Base-by-base conservation (phyloP, 148 eudicot genomes). In the Selenicereus undatus region DNA sequence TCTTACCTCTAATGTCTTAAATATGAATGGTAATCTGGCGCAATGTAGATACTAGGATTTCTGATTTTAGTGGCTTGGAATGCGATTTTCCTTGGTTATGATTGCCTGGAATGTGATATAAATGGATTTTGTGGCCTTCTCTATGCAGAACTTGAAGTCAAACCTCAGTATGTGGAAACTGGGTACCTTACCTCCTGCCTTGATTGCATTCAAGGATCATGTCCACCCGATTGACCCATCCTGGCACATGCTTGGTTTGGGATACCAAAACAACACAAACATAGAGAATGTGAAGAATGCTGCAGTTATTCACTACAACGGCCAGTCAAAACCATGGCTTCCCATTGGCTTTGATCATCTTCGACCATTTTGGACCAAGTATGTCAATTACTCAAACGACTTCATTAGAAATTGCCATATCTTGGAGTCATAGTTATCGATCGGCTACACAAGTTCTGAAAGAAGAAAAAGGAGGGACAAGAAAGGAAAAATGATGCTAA, bases 271-370 rank as follows among this genome's bases (percentile, higher is more conserved):
- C 78, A 90, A 92, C 27, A 92, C 96, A 80, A 89, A 86, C 48
- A 87, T 92, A 56, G 96, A 97, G 73, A 84, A 79, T 70, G 87
- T 97, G 79, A 93, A 90, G 81, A 92, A 83, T 78, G 99, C 99
- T 35, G 99, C 99, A 12, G 99, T 97, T 64, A 94, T 97, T 80
- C 99, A 97, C 87, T 97, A 97, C 88, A 97, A 97, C 32, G 99
- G 99, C 78, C 99, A 97, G 80, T 87, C 97, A 78, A 97, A 97
- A 83, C 99, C 99, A n/a, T 97, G 99, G 99, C 86, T 97, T 29
- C 92, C 97, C 78, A 97, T 97, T 66, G 99, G 98, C 65, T 97
- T 97, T 78, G 96, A 92, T 81, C 99, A 97, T 92, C 94, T 97
- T 52, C 89, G 99, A 42, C 98, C 99, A 74, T 97, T 91, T 86